A percentile compares a stretch with the other conserved stretches of the same genome.
These are phyloP conservation scores for Rhizophagus clarus DNA, from an alignment of 192 early-diverging fungal species.

Conservation along the genomic window DNA sequence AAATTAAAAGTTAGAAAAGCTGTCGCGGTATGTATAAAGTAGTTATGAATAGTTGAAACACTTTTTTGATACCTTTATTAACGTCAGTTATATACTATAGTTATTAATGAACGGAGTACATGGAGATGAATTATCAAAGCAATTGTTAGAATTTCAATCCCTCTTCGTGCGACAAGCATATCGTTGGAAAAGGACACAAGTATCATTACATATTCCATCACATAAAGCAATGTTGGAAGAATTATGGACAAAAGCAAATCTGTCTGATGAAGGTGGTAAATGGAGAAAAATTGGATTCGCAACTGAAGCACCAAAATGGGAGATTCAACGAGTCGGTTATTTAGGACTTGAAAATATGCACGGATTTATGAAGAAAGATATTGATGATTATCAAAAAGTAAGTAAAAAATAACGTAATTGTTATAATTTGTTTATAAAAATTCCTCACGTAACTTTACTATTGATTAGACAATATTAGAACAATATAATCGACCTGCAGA, in stretches of 20 bases:
- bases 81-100: conserved; percentile 10
- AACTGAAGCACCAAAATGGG: conserved; percentile 59
- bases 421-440: too few relatives aligned
- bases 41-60: background rate
- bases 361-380: conserved; percentile 50
- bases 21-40: conserved; percentile 49
- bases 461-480: conserved; percentile 50
- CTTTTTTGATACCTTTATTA: background rate
- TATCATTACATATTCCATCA: conserved; percentile 50
- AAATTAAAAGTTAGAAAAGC: conserved; percentile 48
- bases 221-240: conserved; percentile 57
- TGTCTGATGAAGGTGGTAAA: conserved; percentile 48
- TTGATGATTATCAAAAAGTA: conserved; percentile 50
- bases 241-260: conserved; percentile 54
- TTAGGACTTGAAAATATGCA: conserved; percentile 68
- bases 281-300: conserved; percentile 71
- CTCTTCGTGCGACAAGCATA: conserved; percentile 58
- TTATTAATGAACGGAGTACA: conserved; percentile 53
- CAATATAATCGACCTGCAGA: conserved; percentile 48
- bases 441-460: conserved; percentile 13
- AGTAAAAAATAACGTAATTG: background rate
- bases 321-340: conserved; percentile 62
- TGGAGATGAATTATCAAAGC: conserved; percentile 61
- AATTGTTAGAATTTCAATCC: conserved; percentile 71
- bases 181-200: conserved; percentile 48